phyloP scores from a whole-genome alignment of 75 land plant genomes.

The Picea glauca region DNA sequence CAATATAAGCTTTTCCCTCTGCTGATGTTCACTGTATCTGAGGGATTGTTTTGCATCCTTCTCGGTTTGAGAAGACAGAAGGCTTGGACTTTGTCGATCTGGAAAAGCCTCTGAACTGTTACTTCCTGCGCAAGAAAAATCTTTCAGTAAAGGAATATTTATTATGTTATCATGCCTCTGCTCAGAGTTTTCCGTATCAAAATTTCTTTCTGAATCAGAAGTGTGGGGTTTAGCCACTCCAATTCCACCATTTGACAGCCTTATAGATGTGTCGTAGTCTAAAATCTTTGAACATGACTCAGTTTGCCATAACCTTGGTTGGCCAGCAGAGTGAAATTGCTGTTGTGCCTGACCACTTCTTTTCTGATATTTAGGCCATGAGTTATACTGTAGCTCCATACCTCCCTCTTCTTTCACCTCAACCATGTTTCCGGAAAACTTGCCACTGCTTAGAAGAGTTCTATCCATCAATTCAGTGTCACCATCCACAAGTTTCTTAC shows the following conservation, averaged over 20 bases:
- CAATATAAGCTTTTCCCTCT: slow-evolving; percentile 1
- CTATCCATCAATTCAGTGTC: not conserved
- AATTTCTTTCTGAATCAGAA: no score
- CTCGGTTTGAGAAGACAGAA: not conserved
- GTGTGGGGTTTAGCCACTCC: no score
- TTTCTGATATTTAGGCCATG: slow-evolving; percentile 4
- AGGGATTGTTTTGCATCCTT: not conserved
- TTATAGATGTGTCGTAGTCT: no score
- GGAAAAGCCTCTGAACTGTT: not conserved
- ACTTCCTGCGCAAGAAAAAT: not conserved
- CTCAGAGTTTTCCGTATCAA: not conserved
- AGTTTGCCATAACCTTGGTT: not conserved
- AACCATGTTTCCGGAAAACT: not conserved
- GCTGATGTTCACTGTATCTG: not conserved
- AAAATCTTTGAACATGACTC: no score
- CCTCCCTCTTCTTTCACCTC: not conserved
- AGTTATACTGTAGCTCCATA: not conserved
- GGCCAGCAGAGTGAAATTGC: not conserved
- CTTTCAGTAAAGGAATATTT: not conserved
- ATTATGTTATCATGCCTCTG: not conserved
- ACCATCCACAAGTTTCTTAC: not conserved
- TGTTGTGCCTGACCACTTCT: not conserved
- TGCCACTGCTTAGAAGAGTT: not conserved
- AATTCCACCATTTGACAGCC: no score
- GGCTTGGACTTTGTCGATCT: not conserved